A percentile compares a stretch with the other conserved stretches of the same genome.
phyloP scores from a whole-genome alignment of 345 rosid species.

The Eucalyptus viminalis region DNA sequence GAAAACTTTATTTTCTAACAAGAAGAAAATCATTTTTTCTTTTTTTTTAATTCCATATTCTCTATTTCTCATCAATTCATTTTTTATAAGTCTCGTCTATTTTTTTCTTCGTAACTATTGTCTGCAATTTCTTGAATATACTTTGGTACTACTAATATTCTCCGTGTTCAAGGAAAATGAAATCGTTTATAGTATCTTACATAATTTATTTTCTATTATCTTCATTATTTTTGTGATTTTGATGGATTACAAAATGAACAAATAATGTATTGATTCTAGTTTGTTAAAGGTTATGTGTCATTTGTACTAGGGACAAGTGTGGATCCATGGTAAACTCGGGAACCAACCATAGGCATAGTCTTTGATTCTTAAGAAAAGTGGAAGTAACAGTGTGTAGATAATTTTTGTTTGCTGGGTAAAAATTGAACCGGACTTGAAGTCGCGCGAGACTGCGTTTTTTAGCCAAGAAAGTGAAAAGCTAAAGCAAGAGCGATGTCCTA shows the following conservation, averaged over 20 bases:
- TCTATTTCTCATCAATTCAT: background rate
- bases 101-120: accelerated
- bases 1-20: accelerated
- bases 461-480: background rate
- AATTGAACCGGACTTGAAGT: background rate
- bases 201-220: background rate
- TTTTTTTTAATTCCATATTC: background rate
- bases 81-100: background rate
- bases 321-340: background rate
- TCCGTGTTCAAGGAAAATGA: background rate
- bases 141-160: accelerated
- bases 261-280: background rate
- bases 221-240: accelerated
- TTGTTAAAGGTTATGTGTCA: accelerated
- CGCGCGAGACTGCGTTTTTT: background rate
- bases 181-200: background rate
- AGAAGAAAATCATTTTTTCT: background rate
- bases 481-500: background rate
- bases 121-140: background rate
- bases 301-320: background rate
- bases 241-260: background rate
- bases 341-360: background rate
- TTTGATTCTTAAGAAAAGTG: background rate
- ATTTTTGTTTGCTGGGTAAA: background rate
- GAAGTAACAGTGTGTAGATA: background rate